Evolutionary conservation across 169 alveolate genomes (phyloP).

Genomic region (Cryptosporidium sp.): DNA sequence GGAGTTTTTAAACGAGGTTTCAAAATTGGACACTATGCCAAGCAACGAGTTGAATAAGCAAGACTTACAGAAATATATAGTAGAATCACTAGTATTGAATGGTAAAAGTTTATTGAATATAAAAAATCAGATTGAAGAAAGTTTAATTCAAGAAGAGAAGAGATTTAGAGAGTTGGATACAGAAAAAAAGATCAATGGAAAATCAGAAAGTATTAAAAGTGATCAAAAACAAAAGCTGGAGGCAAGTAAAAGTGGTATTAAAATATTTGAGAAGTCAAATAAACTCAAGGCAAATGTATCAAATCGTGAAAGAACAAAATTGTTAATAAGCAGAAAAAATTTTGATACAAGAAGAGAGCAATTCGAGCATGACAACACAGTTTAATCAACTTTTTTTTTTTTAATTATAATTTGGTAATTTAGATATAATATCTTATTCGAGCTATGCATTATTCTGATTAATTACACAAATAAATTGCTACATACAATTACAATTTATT

Average conservation of each 20-base stretch:
- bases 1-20: constrained; percentile 57
- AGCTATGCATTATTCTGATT: neutral
- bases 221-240: neutral
- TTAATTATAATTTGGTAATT: neutral
- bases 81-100: constrained; percentile 37
- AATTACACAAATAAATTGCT: neutral
- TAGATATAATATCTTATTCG: neutral
- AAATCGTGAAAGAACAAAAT: constrained; percentile 12
- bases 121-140: neutral
- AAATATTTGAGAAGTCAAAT: neutral
- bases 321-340: constrained; percentile 34
- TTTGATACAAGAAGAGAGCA: constrained; percentile 65
- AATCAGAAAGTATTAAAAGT: neutral
- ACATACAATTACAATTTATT: no score
- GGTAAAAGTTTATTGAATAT: constrained; percentile 16
- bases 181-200: neutral
- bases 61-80: constrained; percentile 60
- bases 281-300: neutral
- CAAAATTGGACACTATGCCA: constrained; percentile 28
- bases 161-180: neutral
- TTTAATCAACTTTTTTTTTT: neutral
- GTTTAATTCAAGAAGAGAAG: neutral
- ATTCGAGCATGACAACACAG: constrained; percentile 33
- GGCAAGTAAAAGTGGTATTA: neutral
- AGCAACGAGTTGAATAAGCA: constrained; percentile 1